Conservation (phyloP, 495 filamentous ascomycete genomes). For the Trypethelium eluteriae region DNA sequence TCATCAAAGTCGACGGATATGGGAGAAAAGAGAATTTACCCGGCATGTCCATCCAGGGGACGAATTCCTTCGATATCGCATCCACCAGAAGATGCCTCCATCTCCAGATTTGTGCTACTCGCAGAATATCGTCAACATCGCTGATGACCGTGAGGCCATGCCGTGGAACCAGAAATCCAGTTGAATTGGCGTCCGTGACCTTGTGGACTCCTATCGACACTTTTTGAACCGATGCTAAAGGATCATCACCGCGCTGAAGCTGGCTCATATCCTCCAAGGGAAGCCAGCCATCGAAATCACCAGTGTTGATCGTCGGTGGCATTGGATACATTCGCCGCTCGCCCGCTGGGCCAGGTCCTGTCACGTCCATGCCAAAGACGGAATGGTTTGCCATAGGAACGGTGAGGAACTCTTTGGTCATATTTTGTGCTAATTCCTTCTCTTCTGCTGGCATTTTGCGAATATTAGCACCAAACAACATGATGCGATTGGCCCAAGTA, state of each 20-base stretch:
- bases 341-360: background rate
- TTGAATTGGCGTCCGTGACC: background rate
- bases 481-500: background rate
- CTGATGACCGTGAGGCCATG: background rate
- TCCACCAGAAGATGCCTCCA: background rate
- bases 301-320: background rate
- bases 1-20: background rate
- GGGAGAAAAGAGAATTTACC: background rate
- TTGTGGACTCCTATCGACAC: background rate
- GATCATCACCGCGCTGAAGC: background rate
- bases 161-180: background rate
- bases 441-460: background rate
- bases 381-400: background rate
- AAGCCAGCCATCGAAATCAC: slow-evolving; percentile 5
- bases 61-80: background rate
- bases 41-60: background rate
- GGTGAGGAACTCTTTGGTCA: background rate
- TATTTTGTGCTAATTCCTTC: background rate
- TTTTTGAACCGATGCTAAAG: background rate
- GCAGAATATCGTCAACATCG: background rate
- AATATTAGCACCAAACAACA: background rate
- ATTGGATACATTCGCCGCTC: background rate
- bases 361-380: background rate
- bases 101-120: slow-evolving; percentile 2
- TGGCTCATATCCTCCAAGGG: background rate